A percentile compares a stretch with the other conserved stretches of the same genome.
phyloP scores from a whole-genome alignment of 495 filamentous ascomycete species.

The Aspergillus ostianus region DNA sequence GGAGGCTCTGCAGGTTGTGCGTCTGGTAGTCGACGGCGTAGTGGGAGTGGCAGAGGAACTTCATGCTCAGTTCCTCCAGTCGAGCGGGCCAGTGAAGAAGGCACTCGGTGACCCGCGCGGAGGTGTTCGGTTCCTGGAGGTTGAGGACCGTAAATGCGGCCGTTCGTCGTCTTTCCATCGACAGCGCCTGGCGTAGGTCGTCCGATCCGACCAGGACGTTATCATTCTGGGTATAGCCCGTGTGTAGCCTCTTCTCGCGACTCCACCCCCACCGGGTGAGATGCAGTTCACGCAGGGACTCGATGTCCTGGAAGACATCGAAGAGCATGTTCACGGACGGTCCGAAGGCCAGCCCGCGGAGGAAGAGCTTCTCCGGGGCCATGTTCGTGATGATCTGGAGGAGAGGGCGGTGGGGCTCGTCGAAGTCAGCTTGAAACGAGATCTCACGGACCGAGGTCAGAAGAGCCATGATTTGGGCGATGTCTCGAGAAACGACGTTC shows the following conservation, averaged over 20 bases:
- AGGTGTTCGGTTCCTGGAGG: neutral
- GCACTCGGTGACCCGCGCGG: neutral
- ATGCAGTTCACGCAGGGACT: neutral
- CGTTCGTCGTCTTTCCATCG: neutral
- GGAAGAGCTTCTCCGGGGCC: neutral
- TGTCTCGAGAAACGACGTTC: neutral
- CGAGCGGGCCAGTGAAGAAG: neutral
- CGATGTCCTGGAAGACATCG: neutral
- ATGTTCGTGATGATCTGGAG: neutral
- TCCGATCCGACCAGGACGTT: neutral
- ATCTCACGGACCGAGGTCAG: neutral
- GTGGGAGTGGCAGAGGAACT: neutral
- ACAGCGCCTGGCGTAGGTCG: neutral
- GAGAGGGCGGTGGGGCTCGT: neutral
- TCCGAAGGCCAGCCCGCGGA: neutral
- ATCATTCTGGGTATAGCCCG: neutral
- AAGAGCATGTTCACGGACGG: neutral
- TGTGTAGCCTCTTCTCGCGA: neutral
- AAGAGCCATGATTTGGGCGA: neutral
- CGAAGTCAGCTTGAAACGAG: neutral
- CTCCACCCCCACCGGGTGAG: neutral
- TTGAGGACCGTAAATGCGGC: neutral
- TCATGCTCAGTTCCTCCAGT: neutral
- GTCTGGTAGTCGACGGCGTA: neutral
- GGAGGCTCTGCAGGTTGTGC: neutral